Conservation (phyloP, 352 stramenopile genomes). For the Phytopythium sindhum region DNA sequence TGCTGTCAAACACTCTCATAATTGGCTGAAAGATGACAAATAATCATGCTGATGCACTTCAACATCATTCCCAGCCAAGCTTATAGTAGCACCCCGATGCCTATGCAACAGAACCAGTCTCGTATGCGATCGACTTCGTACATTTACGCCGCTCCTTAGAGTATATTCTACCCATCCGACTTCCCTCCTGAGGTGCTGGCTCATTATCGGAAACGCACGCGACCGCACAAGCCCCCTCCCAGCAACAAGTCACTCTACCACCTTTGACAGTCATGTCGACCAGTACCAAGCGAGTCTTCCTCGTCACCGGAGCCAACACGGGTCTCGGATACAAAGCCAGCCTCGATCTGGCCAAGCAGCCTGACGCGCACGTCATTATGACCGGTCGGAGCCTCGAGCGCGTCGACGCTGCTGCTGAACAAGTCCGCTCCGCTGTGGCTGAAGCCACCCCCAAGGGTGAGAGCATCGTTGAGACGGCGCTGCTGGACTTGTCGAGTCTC, state of each 20-base stretch:
- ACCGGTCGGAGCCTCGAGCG: conserved; percentile 22
- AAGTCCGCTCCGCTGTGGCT: conserved; percentile 7
- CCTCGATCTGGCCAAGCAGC: conserved; percentile 17
- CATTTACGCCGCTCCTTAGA: no score
- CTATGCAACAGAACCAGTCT: no score
- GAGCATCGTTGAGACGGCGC: conserved; percentile 16
- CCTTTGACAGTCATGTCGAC: not conserved
- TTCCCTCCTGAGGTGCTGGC: no score
- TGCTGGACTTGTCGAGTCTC: conserved; percentile 36
- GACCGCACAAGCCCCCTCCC: not conserved
- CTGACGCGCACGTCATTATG: conserved; percentile 26
- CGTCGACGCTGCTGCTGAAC: conserved; percentile 16
- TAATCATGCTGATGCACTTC: conserved; percentile 1
- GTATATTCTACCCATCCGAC: no score
- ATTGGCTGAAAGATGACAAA: not conserved
- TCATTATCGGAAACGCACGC: not conserved
- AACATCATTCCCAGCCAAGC: not conserved
- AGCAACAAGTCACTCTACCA: no score
- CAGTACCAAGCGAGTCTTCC: conserved; percentile 19
- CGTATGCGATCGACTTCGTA: no score
- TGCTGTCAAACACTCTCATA: no score
- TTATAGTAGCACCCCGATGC: no score
- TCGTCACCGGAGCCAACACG: conserved; percentile 34
- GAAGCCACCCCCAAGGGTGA: not conserved
- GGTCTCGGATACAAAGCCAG: conserved; percentile 29